Conservation (phyloP, 2,329 filamentous ascomycete genomes). For the Didymella sp. region DNA sequence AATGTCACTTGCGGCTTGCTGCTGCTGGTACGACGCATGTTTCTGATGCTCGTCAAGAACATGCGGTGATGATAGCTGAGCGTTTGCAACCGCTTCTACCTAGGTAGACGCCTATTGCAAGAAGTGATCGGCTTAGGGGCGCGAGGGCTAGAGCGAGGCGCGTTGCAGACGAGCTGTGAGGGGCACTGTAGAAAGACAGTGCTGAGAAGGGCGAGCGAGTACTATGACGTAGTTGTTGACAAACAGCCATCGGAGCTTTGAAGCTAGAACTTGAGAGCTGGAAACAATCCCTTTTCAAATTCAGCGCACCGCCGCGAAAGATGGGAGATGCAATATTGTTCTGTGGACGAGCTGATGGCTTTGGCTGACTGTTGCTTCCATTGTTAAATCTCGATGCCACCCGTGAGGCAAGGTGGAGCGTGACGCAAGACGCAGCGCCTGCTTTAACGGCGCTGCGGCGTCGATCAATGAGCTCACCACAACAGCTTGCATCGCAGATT, state of each 20-base stretch:
- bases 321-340: no score
- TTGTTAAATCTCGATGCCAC: conserved; percentile 4
- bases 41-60: background rate
- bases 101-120: background rate
- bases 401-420: conserved; percentile 9
- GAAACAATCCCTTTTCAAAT: background rate
- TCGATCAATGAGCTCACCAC: conserved; percentile 8
- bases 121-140: background rate
- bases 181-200: background rate
- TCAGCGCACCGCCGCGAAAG: background rate
- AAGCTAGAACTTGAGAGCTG: background rate
- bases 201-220: background rate
- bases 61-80: background rate
- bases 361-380: background rate
- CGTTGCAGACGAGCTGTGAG: background rate
- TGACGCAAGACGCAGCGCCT: conserved; percentile 12
- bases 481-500: background rate
- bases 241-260: conserved; percentile 19
- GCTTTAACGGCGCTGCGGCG: conserved; percentile 8
- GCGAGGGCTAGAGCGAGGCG: background rate
- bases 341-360: background rate
- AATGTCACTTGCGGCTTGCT: background rate
- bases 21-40: background rate
- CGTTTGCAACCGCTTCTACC: background rate
- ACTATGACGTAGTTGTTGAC: conserved; percentile 25